Conservation (phyloP, 1,284 basidiomycete genomes). For the Cutaneotrichosporon spelunceum region DNA sequence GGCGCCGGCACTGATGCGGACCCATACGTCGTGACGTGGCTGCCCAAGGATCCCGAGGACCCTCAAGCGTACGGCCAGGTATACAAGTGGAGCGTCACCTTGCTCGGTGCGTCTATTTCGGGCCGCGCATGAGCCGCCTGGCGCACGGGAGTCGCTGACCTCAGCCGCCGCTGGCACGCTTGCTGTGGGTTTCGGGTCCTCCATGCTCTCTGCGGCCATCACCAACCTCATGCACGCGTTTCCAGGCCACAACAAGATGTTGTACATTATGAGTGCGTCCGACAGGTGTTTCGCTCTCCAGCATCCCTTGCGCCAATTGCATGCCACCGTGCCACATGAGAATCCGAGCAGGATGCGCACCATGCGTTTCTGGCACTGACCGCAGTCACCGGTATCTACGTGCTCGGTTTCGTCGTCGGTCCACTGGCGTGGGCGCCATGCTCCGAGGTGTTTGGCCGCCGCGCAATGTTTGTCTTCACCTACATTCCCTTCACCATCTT, state of each 20-base stretch:
- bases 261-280: constrained; percentile 29
- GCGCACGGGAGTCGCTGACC: background rate
- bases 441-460: constrained; percentile 42
- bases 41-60: constrained; percentile 35
- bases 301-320: background rate
- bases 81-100: constrained; percentile 36
- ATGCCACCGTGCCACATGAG: too few relatives aligned
- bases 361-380: background rate
- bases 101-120: constrained; percentile 15
- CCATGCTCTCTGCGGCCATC: constrained; percentile 34
- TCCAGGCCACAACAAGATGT: constrained; percentile 26
- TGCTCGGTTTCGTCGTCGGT: constrained; percentile 24
- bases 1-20: constrained; percentile 49
- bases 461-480: constrained; percentile 49
- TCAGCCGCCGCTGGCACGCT: constrained; percentile 26
- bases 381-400: constrained; percentile 22
- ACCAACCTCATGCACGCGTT: constrained; percentile 24
- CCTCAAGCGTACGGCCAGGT: constrained; percentile 30
- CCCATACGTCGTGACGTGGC: constrained; percentile 50
- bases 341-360: background rate
- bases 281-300: background rate
- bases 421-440: constrained; percentile 37
- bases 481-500: constrained; percentile 51
- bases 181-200: constrained; percentile 28
- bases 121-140: background rate